Base-by-base conservation (phyloP, 495 filamentous ascomycete species). In the Penicillium chermesinum region DNA sequence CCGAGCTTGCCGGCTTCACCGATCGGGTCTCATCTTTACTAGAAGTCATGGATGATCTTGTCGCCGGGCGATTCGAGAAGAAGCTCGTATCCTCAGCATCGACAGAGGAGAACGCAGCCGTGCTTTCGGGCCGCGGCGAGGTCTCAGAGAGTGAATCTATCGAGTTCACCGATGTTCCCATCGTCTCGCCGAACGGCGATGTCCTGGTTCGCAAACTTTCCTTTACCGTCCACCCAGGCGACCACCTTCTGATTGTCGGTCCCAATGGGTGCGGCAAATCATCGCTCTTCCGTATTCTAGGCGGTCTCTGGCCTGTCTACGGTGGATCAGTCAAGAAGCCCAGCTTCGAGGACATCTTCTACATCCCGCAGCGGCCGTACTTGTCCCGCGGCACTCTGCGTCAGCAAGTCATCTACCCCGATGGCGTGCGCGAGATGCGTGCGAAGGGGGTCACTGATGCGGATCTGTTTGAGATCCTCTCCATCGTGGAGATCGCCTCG, bases 241-340 rank as follows among this genome's bases (percentile, higher is more conserved):
- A 94, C 41, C 94, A 98, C 58, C 81, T 98, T 8, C 78, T 98
- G 30, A 94, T 98, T 38, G 87, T 96, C 19, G 93, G 93, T 2
- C 93, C 93, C 14, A 98, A 98, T 63, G 93, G 93, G 17, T 98
- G 93, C 65, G 93, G 93, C 34, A 98, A 98, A 65, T 95, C 88
- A 0, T 90, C 85, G 15, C 79, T 98, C 3, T 98, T 98, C 74
- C 82, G 93, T 19, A 98, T 98, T 59, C 78, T 98, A 27, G 93
- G 93, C 41, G 93, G 93, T 7, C 79, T 98, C 1, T 98, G 93
- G 93, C 93, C 93, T n/a, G 94, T 97, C 25, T 97, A 97, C 67
- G 93, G 93, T 48, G 93, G 93, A 32, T 86, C 77, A 1, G 93
- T 98, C 18, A 79, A 84, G 55, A 96, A 96, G 62, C 93, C 94